Evolutionary conservation across 305 asterid species (phyloP).

Genomic region (Fraxinus baroniana): DNA sequence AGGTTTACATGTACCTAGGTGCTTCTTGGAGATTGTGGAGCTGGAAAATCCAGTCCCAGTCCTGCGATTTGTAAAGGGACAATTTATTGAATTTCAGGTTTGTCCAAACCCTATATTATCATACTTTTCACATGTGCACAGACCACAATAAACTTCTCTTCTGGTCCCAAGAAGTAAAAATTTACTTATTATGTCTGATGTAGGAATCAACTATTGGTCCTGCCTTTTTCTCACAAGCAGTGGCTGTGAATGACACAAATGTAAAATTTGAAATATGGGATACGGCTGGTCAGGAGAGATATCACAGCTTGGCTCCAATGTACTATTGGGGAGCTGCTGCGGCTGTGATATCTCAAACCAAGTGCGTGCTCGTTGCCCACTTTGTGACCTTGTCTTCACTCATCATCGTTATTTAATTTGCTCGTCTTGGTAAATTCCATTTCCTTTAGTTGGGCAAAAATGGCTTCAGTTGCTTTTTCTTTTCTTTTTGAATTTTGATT

Average conservation of each 20-base stretch:
- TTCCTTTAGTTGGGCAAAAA: slow-evolving; percentile 6
- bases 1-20: slow-evolving; percentile 35
- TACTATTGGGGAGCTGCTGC: slow-evolving; percentile 87
- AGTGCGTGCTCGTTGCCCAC: slow-evolving; percentile 31
- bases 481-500: not conserved
- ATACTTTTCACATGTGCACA: too few species aligned
- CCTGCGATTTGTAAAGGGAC: slow-evolving; percentile 81
- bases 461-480: not conserved
- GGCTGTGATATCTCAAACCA: slow-evolving; percentile 68
- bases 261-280: slow-evolving; percentile 88
- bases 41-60: slow-evolving; percentile 81
- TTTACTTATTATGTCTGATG: slow-evolving; percentile 22
- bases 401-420: not conserved
- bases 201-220: slow-evolving; percentile 89
- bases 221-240: slow-evolving; percentile 68
- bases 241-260: slow-evolving; percentile 74
- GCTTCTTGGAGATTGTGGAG: slow-evolving; percentile 86
- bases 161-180: not conserved
- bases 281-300: slow-evolving; percentile 86
- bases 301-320: slow-evolving; percentile 87
- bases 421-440: not conserved
- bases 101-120: not conserved
- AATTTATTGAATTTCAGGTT: slow-evolving; percentile 81
- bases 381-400: not conserved
- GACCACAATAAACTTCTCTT: too few species aligned